Base-by-base conservation (phyloP, 2,329 filamentous ascomycete species). In the Colletotrichum lupini region DNA sequence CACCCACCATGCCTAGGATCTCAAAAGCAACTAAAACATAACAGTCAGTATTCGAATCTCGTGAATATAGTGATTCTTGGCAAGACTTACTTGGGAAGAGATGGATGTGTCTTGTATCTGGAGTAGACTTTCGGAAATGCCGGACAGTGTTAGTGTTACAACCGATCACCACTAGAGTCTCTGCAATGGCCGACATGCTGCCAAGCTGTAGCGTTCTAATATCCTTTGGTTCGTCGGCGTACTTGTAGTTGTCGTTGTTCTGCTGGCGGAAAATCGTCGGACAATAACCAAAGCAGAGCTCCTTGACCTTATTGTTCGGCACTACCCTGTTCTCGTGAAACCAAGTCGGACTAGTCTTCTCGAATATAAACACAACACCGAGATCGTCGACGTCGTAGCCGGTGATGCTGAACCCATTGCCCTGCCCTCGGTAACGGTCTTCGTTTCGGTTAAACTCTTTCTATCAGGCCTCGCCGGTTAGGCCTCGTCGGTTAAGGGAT, bases 1-100 rank as follows among this genome's bases (percentile, higher is more conserved):
- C 77, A 1, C 80, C 82, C 2, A 85, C 75, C 83, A 86, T 86
- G 1, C 82, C 84, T 1, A 85, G 78, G 1, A 86, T 77, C 37
- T 84, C 83, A 35, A 84, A 84, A 2, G 82, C 78, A 8, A 84
- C 82, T 80, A 9, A 35, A 35, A 12, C 14, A 11, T 65, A 5
- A 12, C 16, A 7, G 37, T 68, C 56, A 75, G 62, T 52, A 16
- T 67, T 4, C 12, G n/a, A 19, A 4, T 22, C 30, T 22, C 11
- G 4, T 2, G 5, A 19, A n/a, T 7, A 1, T n/a, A 19, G 0
- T 16, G 1, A 9, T 12, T 19, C 11, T 26, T 5, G 3, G 0
- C 37, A 42, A 1, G 14, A 57, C 49, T 59, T 68, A 79, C 77
- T 71, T 0, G 79, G 78, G 28, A 79, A 80, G 0, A 80, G 56